A percentile compares a stretch with the other conserved stretches of the same genome.
Conservation (phyloP, 2,329 filamentous ascomycete genomes). For the Colletotrichum limetticola region DNA sequence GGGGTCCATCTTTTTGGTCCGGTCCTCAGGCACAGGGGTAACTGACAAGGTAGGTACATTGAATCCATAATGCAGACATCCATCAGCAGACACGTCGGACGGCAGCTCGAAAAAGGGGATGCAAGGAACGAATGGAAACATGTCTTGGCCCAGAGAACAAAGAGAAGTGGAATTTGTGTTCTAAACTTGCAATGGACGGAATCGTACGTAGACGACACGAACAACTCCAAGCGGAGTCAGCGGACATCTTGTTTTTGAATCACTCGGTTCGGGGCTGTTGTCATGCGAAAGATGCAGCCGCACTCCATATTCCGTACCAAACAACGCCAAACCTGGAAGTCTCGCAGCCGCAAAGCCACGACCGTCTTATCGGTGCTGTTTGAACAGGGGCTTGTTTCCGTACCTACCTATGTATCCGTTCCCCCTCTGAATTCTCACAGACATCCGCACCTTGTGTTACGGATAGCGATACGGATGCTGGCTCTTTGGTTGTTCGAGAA, state of each 20-base stretch:
- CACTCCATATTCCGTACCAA: neutral
- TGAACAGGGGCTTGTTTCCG: slow-evolving; percentile 29
- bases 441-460: neutral
- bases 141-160: neutral
- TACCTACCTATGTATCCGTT: neutral
- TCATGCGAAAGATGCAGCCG: slow-evolving; percentile 17
- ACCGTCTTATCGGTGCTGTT: slow-evolving; percentile 15
- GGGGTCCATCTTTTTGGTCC: neutral
- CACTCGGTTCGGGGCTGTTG: slow-evolving; percentile 5
- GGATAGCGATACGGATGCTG: neutral
- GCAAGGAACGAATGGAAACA: neutral
- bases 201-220: neutral
- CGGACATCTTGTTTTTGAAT: neutral
- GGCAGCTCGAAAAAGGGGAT: neutral
- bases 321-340: neutral
- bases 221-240: neutral
- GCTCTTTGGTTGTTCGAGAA: neutral
- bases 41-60: neutral
- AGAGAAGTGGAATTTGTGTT: neutral
- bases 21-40: neutral
- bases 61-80: neutral
- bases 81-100: neutral
- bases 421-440: neutral
- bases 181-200: neutral
- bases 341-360: slow-evolving; percentile 17